Percentiles rank a stretch among this genome's conserved stretches.
These are phyloP conservation scores for Dactylonectria macrodidyma DNA, from an alignment of 2,329 filamentous ascomycete species.

Conservation along the genomic window DNA sequence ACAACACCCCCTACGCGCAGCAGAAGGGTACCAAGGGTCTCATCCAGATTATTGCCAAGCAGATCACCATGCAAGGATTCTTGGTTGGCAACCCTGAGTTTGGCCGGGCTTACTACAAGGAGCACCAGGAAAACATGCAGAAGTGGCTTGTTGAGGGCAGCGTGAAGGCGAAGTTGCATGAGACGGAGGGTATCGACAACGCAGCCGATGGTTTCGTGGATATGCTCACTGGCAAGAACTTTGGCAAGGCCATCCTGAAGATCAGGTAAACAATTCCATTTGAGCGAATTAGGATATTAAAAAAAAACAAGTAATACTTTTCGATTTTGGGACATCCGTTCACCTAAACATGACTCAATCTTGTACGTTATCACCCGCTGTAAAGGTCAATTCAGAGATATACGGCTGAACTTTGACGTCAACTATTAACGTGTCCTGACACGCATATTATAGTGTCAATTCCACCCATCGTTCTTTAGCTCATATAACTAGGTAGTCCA, in stretches of 20 bases:
- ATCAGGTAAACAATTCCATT: conserved; percentile 47
- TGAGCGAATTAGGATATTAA: not conserved
- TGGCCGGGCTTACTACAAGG: conserved; percentile 75
- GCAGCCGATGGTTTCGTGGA: conserved; percentile 81
- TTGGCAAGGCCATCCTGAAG: conserved; percentile 88
- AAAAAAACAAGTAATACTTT: not conserved
- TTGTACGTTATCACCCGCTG: too few relatives aligned
- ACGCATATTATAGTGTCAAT: too few relatives aligned
- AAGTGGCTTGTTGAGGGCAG: conserved; percentile 83
- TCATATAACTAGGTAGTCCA: too few relatives aligned
- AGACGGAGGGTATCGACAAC: conserved; percentile 86
- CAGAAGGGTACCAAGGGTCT: conserved; percentile 78
- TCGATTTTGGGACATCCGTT: not conserved
- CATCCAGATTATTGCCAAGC: conserved; percentile 75
- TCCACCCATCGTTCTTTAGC: too few relatives aligned
- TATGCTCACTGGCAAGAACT: conserved; percentile 84
- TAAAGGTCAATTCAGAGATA: too few relatives aligned
- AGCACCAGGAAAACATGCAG: conserved; percentile 83
- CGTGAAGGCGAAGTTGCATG: conserved; percentile 78
- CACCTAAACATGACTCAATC: not conserved
- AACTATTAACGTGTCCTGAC: too few relatives aligned
- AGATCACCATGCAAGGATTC: conserved; percentile 82
- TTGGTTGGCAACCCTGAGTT: conserved; percentile 78
- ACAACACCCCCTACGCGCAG: conserved; percentile 73
- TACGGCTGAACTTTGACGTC: too few relatives aligned